A percentile compares a stretch with the other conserved stretches of the same genome.
phyloP scores from a whole-genome alignment of 371 early-diverging fungal species.

The Funneliformis caledonium region DNA sequence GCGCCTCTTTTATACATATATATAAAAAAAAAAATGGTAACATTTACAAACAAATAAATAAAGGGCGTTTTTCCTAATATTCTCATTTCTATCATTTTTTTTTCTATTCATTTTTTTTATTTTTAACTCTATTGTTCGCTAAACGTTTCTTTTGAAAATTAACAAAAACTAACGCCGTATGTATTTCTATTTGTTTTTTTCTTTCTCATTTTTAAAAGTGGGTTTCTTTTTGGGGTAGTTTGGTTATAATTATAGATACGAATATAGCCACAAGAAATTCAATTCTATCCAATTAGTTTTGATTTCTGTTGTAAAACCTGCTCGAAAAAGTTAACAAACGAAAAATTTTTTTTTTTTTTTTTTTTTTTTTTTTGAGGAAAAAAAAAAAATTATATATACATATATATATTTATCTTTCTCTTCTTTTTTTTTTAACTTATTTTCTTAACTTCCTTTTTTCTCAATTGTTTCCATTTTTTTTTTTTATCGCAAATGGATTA shows the following conservation, averaged over 20 bases:
- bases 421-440: background rate
- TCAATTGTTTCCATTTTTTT: background rate
- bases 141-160: background rate
- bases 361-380: too few relatives aligned
- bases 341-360: too few relatives aligned
- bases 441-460: too few relatives aligned
- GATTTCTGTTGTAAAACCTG: too few relatives aligned
- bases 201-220: background rate
- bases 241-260: background rate
- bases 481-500: slow-evolving; percentile 4
- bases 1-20: too few relatives aligned
- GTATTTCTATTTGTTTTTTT: slow-evolving; percentile 1
- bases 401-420: background rate
- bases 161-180: slow-evolving; percentile 11
- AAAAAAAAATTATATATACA: background rate
- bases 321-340: too few relatives aligned
- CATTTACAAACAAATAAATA: too few relatives aligned
- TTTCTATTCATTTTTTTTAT: too few relatives aligned
- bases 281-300: background rate
- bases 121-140: too few relatives aligned
- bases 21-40: too few relatives aligned
- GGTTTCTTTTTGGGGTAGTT: background rate
- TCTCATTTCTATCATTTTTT: too few relatives aligned
- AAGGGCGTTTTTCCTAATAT: too few relatives aligned
- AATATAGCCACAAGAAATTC: background rate